These are phyloP conservation scores for Echria macrotheca DNA, from an alignment of 495 filamentous ascomycete genomes.

Conservation along the genomic window DNA sequence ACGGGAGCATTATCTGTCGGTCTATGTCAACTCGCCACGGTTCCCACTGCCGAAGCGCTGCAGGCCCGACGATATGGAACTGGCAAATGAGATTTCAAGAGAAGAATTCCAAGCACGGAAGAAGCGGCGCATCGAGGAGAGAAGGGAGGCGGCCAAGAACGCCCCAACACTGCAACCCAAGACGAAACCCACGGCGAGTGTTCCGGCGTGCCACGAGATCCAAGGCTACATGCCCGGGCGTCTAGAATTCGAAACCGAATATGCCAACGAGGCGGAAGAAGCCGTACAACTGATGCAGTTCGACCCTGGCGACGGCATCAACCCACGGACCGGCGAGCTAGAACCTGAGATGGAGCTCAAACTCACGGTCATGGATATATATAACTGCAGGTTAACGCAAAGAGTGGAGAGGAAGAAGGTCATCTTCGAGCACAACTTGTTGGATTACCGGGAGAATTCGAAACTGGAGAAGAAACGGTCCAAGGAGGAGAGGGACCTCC, in stretches of 20 bases:
- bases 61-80: constrained; percentile 70
- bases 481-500: constrained; percentile 85
- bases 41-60: constrained; percentile 85
- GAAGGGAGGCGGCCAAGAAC: constrained; percentile 81
- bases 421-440: constrained; percentile 87
- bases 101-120: constrained; percentile 92
- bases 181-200: constrained; percentile 89
- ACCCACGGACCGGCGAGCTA: constrained; percentile 70
- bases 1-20: constrained; percentile 82
- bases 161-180: constrained; percentile 81
- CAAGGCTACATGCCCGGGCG: constrained; percentile 98
- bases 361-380: constrained; percentile 97
- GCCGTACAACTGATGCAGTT: constrained; percentile 98
- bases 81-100: constrained; percentile 72
- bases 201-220: constrained; percentile 94
- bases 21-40: constrained; percentile 72
- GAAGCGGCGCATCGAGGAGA: constrained; percentile 88
- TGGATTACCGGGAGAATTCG: constrained; percentile 87
- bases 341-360: constrained; percentile 97
- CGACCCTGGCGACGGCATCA: constrained; percentile 88
- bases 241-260: constrained; percentile 95
- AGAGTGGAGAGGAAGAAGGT: constrained; percentile 95
- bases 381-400: constrained; percentile 85
- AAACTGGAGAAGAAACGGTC: constrained; percentile 88
- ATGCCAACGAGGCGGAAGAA: constrained; percentile 96